phyloP scores from a whole-genome alignment of 345 rosid genomes.

The Lenwebbia sp. region DNA sequence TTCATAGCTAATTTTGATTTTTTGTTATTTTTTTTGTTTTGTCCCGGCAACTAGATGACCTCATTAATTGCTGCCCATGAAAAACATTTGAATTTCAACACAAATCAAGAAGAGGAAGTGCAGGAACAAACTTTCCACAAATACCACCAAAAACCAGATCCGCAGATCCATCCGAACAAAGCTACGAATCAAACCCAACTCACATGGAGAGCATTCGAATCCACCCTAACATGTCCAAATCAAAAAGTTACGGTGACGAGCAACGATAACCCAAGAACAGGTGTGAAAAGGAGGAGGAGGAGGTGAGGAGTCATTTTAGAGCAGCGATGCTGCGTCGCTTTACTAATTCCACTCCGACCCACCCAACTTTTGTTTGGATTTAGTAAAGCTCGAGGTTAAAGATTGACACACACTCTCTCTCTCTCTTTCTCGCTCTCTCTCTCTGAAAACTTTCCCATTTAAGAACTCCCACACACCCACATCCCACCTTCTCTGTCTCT shows the following conservation, averaged over 20 bases:
- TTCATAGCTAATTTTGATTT: background rate
- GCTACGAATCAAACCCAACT: background rate
- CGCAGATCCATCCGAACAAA: background rate
- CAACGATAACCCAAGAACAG: no score
- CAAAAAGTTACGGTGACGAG: no score
- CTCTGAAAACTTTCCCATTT: background rate
- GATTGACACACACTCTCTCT: no score
- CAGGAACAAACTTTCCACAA: background rate
- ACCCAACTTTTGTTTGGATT: background rate
- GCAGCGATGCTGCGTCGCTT: slow-evolving; percentile 9
- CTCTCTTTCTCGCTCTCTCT: background rate
- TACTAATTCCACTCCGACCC: slow-evolving; percentile 17
- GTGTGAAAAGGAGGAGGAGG: no score
- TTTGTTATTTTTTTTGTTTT: no score
- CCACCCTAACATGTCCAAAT: no score
- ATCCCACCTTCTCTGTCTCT: background rate
- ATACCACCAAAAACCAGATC: background rate
- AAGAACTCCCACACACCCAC: background rate
- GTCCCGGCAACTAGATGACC: background rate
- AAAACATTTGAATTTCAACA: background rate
- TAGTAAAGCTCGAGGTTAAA: no score
- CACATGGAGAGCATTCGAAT: no score
- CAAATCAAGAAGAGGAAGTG: background rate
- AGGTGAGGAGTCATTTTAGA: background rate
- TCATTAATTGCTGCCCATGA: background rate